phyloP scores from a whole-genome alignment of 805 yeast genomes.

The Myxozyma vanderwaltii region DNA sequence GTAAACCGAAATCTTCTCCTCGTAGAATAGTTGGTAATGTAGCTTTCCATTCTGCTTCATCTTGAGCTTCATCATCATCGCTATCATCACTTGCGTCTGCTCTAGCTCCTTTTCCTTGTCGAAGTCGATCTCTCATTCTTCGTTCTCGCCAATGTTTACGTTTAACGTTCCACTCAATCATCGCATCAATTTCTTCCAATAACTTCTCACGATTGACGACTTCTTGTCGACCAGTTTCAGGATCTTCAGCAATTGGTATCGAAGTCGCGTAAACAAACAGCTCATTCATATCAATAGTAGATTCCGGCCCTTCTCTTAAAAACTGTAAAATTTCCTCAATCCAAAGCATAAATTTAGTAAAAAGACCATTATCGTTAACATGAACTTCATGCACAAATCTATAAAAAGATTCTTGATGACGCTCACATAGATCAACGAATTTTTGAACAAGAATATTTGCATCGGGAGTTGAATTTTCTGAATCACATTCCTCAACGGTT shows the following conservation, averaged over 20 bases:
- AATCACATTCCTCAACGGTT: slow-evolving; percentile 54
- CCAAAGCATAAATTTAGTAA: slow-evolving; percentile 75
- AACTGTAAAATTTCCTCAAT: slow-evolving; percentile 64
- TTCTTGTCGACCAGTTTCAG: slow-evolving; percentile 32
- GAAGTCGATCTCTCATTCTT: slow-evolving; percentile 27
- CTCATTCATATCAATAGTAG: slow-evolving; percentile 35
- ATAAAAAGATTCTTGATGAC: slow-evolving; percentile 73
- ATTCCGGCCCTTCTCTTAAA: slow-evolving; percentile 55
- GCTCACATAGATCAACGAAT: slow-evolving; percentile 64
- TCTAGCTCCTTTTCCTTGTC: slow-evolving; percentile 21
- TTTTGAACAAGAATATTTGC: slow-evolving; percentile 67
- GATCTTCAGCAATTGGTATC: background rate
- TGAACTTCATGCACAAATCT: slow-evolving; percentile 80
- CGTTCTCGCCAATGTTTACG: slow-evolving; percentile 44
- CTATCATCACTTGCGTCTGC: slow-evolving; percentile 38
- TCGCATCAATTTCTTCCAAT: slow-evolving; percentile 45
- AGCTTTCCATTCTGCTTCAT: slow-evolving; percentile 48
- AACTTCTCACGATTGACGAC: slow-evolving; percentile 39
- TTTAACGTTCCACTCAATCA: slow-evolving; percentile 44
- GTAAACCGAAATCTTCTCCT: slow-evolving; percentile 52
- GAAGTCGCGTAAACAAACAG: slow-evolving; percentile 23
- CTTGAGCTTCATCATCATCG: slow-evolving; percentile 37
- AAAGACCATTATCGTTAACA: slow-evolving; percentile 70
- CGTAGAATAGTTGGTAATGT: slow-evolving; percentile 49
- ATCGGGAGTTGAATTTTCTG: slow-evolving; percentile 53